Evolutionary conservation across 768 basidiomycete genomes (phyloP).

Genomic region (Leucosporidium yakuticum): DNA sequence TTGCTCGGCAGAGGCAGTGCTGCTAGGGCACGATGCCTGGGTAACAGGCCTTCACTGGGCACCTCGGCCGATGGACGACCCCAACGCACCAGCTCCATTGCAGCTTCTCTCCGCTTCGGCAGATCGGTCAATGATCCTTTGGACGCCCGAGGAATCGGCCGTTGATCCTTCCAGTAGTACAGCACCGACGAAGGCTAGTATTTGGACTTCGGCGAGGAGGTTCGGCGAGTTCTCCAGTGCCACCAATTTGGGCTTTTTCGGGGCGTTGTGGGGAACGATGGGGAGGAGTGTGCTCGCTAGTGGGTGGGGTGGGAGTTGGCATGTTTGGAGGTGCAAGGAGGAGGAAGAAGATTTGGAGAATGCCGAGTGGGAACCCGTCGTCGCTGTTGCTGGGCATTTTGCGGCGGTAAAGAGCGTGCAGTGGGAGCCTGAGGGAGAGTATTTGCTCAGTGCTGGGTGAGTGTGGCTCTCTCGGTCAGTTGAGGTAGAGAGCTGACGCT

Average conservation of each 20-base stretch:
- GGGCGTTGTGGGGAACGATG: conserved; percentile 68
- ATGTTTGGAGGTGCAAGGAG: conserved; percentile 62
- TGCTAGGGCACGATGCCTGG: conserved; percentile 92
- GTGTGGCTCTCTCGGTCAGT: conserved; percentile 28
- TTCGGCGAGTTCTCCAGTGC: conserved; percentile 89
- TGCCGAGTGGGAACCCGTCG: conserved; percentile 61
- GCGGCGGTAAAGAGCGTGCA: conserved; percentile 69
- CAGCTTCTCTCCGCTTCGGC: conserved; percentile 86
- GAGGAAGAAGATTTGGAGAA: conserved; percentile 15
- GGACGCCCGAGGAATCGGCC: conserved; percentile 56
- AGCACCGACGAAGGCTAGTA: conserved; percentile 41
- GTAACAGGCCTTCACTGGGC: conserved; percentile 85
- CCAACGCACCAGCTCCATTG: conserved; percentile 36
- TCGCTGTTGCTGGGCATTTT: conserved; percentile 79
- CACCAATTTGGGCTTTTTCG: conserved; percentile 86
- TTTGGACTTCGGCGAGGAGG: conserved; percentile 85
- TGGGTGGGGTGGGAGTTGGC: conserved; percentile 94
- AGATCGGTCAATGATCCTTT: conserved; percentile 90
- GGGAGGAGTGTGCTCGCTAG: conserved; percentile 67
- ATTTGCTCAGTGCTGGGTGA: conserved; percentile 77
- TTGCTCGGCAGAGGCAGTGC: conserved; percentile 84
- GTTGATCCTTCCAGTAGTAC: background rate
- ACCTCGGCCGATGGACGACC: conserved; percentile 42
- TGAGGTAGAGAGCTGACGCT: background rate
- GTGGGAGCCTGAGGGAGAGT: conserved; percentile 84